Evolutionary conservation across 345 rosid genomes (phyloP).

Genomic region (Arabis hirsuta): DNA sequence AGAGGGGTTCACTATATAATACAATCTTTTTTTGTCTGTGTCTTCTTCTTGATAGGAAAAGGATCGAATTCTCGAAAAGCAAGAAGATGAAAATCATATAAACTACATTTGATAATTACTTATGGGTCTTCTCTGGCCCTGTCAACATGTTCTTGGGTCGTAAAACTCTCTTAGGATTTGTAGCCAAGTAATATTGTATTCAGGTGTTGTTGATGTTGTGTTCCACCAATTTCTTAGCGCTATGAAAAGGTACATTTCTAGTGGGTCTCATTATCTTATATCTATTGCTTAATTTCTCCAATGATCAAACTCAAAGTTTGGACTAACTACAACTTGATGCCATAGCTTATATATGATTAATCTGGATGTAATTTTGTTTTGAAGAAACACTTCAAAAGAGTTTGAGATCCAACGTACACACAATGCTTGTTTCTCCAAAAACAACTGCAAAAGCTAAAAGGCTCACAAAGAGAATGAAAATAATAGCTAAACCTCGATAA

Average conservation of each 20-base stretch:
- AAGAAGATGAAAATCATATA: conserved; percentile 27
- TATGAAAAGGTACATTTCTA: neutral
- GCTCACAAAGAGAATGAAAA: conserved; percentile 8
- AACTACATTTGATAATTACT: neutral
- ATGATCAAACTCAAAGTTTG: neutral
- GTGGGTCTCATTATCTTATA: neutral
- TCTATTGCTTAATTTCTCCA: neutral
- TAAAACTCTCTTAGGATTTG: neutral
- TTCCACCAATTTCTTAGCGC: neutral
- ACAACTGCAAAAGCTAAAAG: conserved; percentile 17
- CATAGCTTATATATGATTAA: neutral
- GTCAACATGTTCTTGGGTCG: neutral
- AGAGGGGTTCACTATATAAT: neutral
- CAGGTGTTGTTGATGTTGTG: neutral
- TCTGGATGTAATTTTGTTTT: conserved; percentile 3
- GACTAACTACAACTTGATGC: neutral
- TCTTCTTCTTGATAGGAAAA: conserved; percentile 31
- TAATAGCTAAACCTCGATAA: conserved; percentile 18
- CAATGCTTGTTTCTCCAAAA: conserved; percentile 15
- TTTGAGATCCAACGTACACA: conserved; percentile 24
- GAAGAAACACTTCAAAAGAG: conserved; percentile 15
- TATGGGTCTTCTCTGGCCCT: neutral
- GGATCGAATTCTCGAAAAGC: conserved; percentile 14
- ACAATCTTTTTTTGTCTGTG: neutral
- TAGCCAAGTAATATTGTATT: neutral